Evolutionary conservation across 352 stramenopile species (phyloP), one percentile per base, ranked within the genome.

Genomic region (Phytophthora foliorum): DNA sequence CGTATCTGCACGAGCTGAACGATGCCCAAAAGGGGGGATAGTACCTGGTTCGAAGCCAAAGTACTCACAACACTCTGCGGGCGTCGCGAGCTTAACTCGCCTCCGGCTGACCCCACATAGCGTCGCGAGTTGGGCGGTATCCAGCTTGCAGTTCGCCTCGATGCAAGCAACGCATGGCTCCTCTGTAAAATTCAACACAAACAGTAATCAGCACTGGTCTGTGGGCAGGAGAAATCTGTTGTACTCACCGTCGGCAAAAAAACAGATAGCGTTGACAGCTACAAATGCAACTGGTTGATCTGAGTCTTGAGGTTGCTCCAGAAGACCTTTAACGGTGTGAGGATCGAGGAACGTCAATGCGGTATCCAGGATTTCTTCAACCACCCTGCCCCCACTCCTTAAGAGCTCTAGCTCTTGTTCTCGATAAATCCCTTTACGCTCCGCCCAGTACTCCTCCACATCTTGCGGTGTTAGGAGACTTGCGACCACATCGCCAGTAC

Each of bases 201-300:
- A 42, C 9, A 27, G 17, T 19, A 57, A 54, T 52, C 2, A 31
- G 16, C 11, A 48, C 17, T 13, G 17, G n/a, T 14, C 39, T 7
- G 6, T 10, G 1, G n/a, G 9, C 24, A 36, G 8, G 29, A 34
- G 29, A 48, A 56, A 16, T 51, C 19, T 50, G 25, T 11, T 13
- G 32, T 29, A 60, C 73, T 29, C 67, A 90, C 83, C 82, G 63
- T 91, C 75, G 6, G 81, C 81, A 41, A 92, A 90, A 44, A 94
- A 88, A 59, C 86, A 94, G 41, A 94, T 91, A 27, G 77, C 80
- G 67, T 94, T 94, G 44, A 90, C 71, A 8, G 81, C 75, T 19
- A 84, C 66, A 41, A 90, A 84, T 1, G 48, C 46, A 14, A n/a
- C 69, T 19, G 65, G 60, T 9, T 74, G 44, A 19, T 69, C 54